Evolutionary conservation across 78 protist genomes (phyloP).

Genomic region (Monosiga brevicollis): DNA sequence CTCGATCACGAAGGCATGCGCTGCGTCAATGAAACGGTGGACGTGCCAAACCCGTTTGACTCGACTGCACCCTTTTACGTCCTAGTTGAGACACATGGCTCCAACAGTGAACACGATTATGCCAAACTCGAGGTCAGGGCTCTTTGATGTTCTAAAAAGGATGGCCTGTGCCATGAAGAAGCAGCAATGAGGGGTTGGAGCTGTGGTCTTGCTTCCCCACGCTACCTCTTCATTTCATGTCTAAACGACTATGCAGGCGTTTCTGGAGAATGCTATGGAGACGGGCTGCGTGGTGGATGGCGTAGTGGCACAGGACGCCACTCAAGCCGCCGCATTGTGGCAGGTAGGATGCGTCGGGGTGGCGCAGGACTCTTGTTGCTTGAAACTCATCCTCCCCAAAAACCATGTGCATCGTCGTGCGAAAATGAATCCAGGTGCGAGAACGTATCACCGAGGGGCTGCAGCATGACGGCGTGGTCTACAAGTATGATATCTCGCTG

Average conservation of each 20-base stretch:
- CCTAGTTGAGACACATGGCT: constrained; percentile 74
- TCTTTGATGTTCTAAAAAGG: neutral
- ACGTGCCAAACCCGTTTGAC: constrained; percentile 36
- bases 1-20: constrained; percentile 47
- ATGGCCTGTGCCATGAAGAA: neutral
- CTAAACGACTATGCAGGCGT: constrained; percentile 36
- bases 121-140: constrained; percentile 10
- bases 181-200: too few relatives aligned
- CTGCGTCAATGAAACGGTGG: neutral
- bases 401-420: too few relatives aligned
- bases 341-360: too few relatives aligned
- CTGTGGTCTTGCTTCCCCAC: neutral
- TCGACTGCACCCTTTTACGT: constrained; percentile 51
- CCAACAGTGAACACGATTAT: constrained; percentile 61
- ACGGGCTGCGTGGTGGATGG: constrained; percentile 24
- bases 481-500: constrained; percentile 67
- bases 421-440: too few relatives aligned
- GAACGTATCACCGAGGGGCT: constrained; percentile 68
- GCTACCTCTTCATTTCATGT: too few relatives aligned
- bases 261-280: constrained; percentile 38
- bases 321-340: neutral
- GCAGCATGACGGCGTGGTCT: constrained; percentile 46
- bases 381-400: too few relatives aligned
- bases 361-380: too few relatives aligned
- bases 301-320: constrained; percentile 29